Conservation (phyloP, 2,329 filamentous ascomycete species). For the Curvularia spicifera region DNA sequence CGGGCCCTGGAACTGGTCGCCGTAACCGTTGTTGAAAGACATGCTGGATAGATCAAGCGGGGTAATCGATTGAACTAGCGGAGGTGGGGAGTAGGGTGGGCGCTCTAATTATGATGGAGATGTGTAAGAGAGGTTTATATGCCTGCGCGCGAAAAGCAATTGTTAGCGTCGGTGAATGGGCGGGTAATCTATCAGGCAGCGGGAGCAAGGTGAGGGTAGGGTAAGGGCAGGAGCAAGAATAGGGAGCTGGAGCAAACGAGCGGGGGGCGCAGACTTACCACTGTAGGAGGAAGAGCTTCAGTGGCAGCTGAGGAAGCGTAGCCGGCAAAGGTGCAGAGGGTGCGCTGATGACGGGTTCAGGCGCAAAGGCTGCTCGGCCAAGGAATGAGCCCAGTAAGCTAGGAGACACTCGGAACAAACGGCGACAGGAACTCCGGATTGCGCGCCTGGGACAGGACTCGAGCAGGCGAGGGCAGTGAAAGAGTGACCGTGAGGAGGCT, state of each 20-base stretch:
- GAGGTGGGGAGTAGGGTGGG: slow-evolving; percentile 29
- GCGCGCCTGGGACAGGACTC: slow-evolving; percentile 30
- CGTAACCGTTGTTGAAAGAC: slow-evolving; percentile 71
- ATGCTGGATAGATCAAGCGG: slow-evolving; percentile 54
- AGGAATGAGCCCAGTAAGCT: slow-evolving; percentile 20
- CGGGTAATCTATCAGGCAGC: slow-evolving; percentile 20
- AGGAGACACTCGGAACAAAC: slow-evolving; percentile 39
- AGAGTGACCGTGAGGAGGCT: slow-evolving; percentile 42
- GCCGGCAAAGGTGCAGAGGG: slow-evolving; percentile 23
- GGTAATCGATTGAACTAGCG: slow-evolving; percentile 23
- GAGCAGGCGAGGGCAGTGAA: slow-evolving; percentile 29
- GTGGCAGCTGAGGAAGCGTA: slow-evolving; percentile 23
- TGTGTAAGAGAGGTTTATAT: slow-evolving; percentile 30
- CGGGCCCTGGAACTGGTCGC: slow-evolving; percentile 65
- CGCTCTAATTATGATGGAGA: slow-evolving; percentile 42
- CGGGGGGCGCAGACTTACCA: slow-evolving; percentile 40
- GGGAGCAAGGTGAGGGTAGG: slow-evolving; percentile 14
- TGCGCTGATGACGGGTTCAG: slow-evolving; percentile 27
- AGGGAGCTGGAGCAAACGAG: background rate
- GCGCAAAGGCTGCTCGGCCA: slow-evolving; percentile 29
- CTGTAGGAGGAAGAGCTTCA: slow-evolving; percentile 23
- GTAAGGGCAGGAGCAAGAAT: background rate
- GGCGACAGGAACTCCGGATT: slow-evolving; percentile 44
- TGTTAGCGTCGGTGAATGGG: slow-evolving; percentile 38
- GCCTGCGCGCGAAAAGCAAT: slow-evolving; percentile 30